Percentiles rank a stretch among this genome's conserved stretches.
These are phyloP conservation scores for Penicillium antarcticum DNA, from an alignment of 495 filamentous ascomycete genomes.

Conservation along the genomic window DNA sequence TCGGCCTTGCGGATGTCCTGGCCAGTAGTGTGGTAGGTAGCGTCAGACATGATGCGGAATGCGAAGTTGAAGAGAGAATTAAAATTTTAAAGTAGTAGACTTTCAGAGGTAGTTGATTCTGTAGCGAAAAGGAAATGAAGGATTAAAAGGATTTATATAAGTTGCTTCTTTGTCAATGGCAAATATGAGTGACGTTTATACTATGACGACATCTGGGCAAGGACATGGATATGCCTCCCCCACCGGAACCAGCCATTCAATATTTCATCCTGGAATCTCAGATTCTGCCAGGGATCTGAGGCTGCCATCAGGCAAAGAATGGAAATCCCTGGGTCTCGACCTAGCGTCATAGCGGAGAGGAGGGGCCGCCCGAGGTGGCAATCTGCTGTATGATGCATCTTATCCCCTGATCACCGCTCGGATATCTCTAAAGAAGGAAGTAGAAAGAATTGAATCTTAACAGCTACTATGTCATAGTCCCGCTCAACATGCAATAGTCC, in stretches of 20 bases:
- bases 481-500: too few species aligned
- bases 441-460: not conserved
- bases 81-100: too few species aligned
- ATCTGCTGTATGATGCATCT: not conserved
- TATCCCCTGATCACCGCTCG: not conserved
- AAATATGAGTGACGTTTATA: conserved; percentile 12
- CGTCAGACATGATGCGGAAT: conserved; percentile 38
- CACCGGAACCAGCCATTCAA: conserved; percentile 3
- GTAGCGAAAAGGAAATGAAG: not conserved
- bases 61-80: not conserved
- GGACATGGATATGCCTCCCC: conserved; percentile 6
- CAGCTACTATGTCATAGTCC: conserved; percentile 4
- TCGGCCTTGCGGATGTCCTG: conserved; percentile 53
- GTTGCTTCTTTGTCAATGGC: not conserved
- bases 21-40: conserved; percentile 49
- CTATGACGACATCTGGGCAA: conserved; percentile 15
- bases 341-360: not conserved
- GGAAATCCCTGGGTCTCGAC: not conserved
- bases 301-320: not conserved
- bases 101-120: not conserved
- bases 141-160: conserved; percentile 7
- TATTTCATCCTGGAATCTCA: not conserved
- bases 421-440: not conserved
- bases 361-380: not conserved
- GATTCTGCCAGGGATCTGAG: too few species aligned